Percentiles rank a stretch among this genome's conserved stretches.
Conservation (phyloP, 176 grass and related monocot species). For the Phoenix roebelenii region DNA sequence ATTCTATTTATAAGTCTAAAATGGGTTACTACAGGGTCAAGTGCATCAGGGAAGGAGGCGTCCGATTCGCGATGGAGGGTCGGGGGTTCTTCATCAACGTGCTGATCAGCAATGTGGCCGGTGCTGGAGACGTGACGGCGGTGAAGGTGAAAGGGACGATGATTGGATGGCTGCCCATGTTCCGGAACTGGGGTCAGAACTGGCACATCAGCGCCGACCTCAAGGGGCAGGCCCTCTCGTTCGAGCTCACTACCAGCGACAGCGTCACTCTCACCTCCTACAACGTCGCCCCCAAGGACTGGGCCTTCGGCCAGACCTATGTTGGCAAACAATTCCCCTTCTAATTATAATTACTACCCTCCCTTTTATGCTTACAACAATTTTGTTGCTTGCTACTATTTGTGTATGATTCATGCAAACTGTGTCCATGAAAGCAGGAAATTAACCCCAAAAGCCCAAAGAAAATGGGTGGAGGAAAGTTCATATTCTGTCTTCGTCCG, state of each 20-base stretch:
- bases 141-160: conserved; percentile 81
- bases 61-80: conserved; percentile 58
- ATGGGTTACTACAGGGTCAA: conserved; percentile 44
- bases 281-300: conserved; percentile 71
- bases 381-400: too few relatives aligned
- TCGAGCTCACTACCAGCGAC: conserved; percentile 75
- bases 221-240: conserved; percentile 66
- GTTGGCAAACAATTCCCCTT: conserved; percentile 86
- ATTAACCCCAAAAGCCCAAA: too few relatives aligned
- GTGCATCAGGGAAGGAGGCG: conserved; percentile 70
- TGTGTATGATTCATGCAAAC: too few relatives aligned
- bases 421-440: too few relatives aligned
- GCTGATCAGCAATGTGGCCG: conserved; percentile 87
- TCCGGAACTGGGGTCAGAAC: conserved; percentile 85
- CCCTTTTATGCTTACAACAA: too few relatives aligned
- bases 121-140: conserved; percentile 62
- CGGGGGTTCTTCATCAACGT: conserved; percentile 62
- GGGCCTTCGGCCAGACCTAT: conserved; percentile 74
- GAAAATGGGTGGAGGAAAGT: too few relatives aligned
- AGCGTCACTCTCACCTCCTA: conserved; percentile 58
- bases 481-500: too few relatives aligned
- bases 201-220: conserved; percentile 91
- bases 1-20: conserved; percentile 2
- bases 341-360: conserved; percentile 7
- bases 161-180: conserved; percentile 85